A percentile compares a stretch with the other conserved stretches of the same genome.
Evolutionary conservation across 2,329 filamentous ascomycete species (phyloP).

Genomic region (Aureobasidium sp.): DNA sequence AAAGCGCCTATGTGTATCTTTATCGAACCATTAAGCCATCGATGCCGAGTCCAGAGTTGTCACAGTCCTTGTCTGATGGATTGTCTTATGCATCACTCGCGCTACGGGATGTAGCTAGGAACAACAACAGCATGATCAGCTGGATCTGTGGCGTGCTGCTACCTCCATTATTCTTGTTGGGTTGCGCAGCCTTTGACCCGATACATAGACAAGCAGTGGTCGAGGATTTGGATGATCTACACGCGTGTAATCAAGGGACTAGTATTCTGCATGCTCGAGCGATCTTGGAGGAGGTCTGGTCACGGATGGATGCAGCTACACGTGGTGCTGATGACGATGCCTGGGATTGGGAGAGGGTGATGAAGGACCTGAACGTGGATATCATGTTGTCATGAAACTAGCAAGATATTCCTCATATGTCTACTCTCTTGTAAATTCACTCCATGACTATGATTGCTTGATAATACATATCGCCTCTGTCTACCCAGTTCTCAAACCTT

Average conservation of each 20-base stretch:
- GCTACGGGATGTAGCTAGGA: slow-evolving; percentile 31
- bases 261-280: slow-evolving; percentile 50
- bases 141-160: slow-evolving; percentile 52
- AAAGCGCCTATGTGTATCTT: slow-evolving; percentile 56
- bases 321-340: slow-evolving; percentile 44
- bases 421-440: not conserved
- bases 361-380: slow-evolving; percentile 50
- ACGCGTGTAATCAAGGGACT: slow-evolving; percentile 44
- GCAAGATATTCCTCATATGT: not conserved
- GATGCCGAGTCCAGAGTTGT: slow-evolving; percentile 46
- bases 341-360: slow-evolving; percentile 58
- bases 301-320: slow-evolving; percentile 47
- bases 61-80: slow-evolving; percentile 50
- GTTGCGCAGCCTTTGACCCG: slow-evolving; percentile 50
- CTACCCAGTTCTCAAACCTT: too few relatives aligned
- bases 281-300: slow-evolving; percentile 51
- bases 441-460: not conserved
- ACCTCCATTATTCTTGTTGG: slow-evolving; percentile 54
- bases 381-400: slow-evolving; percentile 48
- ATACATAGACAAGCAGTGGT: slow-evolving; percentile 48
- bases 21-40: slow-evolving; percentile 52
- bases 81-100: slow-evolving; percentile 43
- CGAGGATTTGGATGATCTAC: slow-evolving; percentile 45
- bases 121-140: slow-evolving; percentile 35
- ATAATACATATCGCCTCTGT: too few relatives aligned